phyloP scores from a whole-genome alignment of 495 filamentous ascomycete genomes.

The Aspergillus saccharolyticus region DNA sequence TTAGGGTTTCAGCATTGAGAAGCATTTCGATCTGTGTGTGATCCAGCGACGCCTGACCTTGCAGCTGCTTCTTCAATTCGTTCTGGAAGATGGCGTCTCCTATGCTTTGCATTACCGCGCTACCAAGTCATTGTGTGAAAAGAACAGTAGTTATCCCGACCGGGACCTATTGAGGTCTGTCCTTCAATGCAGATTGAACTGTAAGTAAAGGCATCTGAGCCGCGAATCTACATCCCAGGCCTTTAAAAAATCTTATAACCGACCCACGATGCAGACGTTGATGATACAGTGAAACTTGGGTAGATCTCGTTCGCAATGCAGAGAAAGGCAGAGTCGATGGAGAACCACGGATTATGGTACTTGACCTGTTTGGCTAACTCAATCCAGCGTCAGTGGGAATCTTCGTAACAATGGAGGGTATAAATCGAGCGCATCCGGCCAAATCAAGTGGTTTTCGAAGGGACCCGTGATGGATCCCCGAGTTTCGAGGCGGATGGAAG shows the following conservation, averaged over 20 bases:
- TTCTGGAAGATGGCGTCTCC: not conserved
- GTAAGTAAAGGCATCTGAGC: conserved; percentile 57
- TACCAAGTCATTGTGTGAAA: not conserved
- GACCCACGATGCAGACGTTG: conserved; percentile 26
- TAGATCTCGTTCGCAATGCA: conserved; percentile 27
- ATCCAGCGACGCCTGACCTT: not conserved
- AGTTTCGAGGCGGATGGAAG: not conserved
- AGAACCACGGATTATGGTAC: conserved; percentile 33
- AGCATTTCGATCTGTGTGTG: not conserved
- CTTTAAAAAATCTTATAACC: conserved; percentile 27
- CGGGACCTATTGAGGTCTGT: not conserved
- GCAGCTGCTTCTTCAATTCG: not conserved
- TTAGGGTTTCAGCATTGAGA: not conserved
- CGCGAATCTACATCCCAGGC: conserved; percentile 41
- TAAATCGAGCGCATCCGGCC: not conserved
- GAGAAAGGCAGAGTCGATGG: conserved; percentile 22
- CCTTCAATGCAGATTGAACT: conserved; percentile 32
- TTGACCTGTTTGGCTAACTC: too few relatives aligned
- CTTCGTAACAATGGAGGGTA: not conserved
- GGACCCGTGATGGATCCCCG: too few relatives aligned
- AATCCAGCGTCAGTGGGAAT: too few relatives aligned
- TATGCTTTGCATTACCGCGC: not conserved
- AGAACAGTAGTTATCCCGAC: not conserved
- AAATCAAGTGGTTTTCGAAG: not conserved
- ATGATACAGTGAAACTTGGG: conserved; percentile 26